Evolutionary conservation across 2,329 filamentous ascomycete species (phyloP), one percentile per base, ranked within the genome.

Genomic region (Paraphoma sp.): DNA sequence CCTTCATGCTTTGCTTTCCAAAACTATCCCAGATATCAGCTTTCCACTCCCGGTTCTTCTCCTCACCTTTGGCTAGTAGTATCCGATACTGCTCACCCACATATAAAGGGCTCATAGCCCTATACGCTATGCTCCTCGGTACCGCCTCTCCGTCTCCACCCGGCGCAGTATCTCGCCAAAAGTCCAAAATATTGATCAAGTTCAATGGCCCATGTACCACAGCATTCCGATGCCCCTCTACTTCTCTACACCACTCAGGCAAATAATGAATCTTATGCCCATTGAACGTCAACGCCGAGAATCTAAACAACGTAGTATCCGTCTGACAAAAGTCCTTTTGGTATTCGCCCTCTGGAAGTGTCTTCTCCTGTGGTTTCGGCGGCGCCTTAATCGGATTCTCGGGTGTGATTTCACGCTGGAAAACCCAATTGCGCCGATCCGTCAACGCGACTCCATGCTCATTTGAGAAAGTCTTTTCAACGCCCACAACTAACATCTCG

Each of bases 231-330:
- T 96, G 88, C 4, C 90, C 90, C 76, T 98, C 95, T 4, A 88
- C 80, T 10, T 85, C 78, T 29, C 84, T 83, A 54, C 89, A 89
- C 79, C 91, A 96, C 48, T 83, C 73, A 0, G 84, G 85, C 71
- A 97, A 90, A 18, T 96, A 83, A 76, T 99, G 95, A 66, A 99
- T 98, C 23, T 86, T 84, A 76, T 99, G 95, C 1, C 92, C 92
- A 76, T 99, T 99, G 81, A 93, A 95, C 1, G 91, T 94, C 45
- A 99, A 83, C 6, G 93, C 93, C 16, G 90, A 94, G 81, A 96
- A 99, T 53, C 94, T 87, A 79, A 97, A 97, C 48, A 99, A 85
- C 2, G 96, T 84, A 4, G 85, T 82, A 1, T 85, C 81, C 5
- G 88, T 87, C 3, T 93, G 92, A 0, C 78, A 83, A 23, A 97